phyloP scores from a whole-genome alignment of 169 alveolate species.

The Eimeria zaria region DNA sequence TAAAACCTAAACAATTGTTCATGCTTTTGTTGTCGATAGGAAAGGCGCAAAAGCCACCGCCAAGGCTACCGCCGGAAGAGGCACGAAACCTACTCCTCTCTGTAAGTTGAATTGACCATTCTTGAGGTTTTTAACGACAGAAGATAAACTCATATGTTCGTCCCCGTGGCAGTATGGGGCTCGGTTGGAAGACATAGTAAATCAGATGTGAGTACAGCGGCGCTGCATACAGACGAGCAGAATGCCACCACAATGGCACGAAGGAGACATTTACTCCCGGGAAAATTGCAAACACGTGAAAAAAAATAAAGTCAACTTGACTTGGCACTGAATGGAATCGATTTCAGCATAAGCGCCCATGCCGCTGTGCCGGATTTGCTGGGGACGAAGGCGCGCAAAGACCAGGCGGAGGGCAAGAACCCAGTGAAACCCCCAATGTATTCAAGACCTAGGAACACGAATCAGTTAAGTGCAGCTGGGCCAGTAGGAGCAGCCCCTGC shows the following conservation, averaged over 20 bases:
- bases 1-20: background rate
- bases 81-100: slow-evolving; percentile 73
- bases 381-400: slow-evolving; percentile 48
- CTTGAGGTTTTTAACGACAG: background rate
- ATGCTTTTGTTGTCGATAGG: background rate
- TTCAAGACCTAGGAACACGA: background rate
- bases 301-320: background rate
- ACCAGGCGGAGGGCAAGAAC: slow-evolving; percentile 32
- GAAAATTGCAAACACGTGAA: background rate
- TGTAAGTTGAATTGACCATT: background rate
- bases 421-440: slow-evolving; percentile 1
- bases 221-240: background rate
- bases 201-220: slow-evolving; percentile 10
- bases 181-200: slow-evolving; percentile 40
- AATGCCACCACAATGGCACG: background rate
- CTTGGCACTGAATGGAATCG: background rate
- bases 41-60: slow-evolving; percentile 42
- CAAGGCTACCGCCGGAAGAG: slow-evolving; percentile 34
- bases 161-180: slow-evolving; percentile 36
- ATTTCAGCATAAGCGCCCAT: slow-evolving; percentile 64
- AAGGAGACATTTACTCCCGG: background rate
- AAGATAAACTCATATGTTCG: too few species aligned
- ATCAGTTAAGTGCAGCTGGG: background rate
- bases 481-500: background rate
- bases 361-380: slow-evolving; percentile 73